Conservation (phyloP, 176 grass and related monocot species). For the Phyllostachys edulis region DNA sequence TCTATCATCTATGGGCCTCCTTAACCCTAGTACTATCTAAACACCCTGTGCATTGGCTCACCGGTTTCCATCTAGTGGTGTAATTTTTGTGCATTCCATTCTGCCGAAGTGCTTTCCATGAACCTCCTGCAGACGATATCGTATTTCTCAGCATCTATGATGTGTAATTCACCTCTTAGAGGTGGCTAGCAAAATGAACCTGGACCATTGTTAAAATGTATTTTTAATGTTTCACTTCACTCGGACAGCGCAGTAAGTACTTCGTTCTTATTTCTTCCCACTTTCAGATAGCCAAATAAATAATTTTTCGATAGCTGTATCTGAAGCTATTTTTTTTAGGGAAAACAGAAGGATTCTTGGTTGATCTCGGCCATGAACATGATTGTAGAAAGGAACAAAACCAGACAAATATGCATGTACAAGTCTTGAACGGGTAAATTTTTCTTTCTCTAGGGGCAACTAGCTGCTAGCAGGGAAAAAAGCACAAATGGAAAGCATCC, state of each 20-base stretch:
- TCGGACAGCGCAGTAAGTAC: conserved; percentile 16
- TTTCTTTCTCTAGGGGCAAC: neutral
- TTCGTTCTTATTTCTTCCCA: neutral
- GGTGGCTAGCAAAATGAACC: conserved; percentile 24
- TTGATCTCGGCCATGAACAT: neutral
- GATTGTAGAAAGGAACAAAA: neutral
- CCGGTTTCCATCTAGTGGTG: conserved; percentile 14
- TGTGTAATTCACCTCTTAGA: conserved; percentile 33
- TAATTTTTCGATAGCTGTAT: neutral
- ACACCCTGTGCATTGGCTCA: neutral
- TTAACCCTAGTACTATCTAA: neutral
- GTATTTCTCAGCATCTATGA: neutral
- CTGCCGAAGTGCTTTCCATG: conserved; percentile 6
- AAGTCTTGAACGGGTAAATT: neutral
- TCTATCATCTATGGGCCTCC: neutral
- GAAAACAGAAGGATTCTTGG: neutral
- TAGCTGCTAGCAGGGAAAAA: neutral
- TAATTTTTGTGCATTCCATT: conserved; percentile 28
- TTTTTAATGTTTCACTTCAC: neutral
- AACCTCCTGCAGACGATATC: conserved; percentile 1
- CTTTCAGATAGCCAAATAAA: neutral
- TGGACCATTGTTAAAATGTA: conserved; percentile 13
- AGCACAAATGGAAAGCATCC: too few species aligned
- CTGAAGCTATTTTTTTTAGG: neutral
- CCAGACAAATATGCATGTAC: neutral